Percentiles rank a stretch among this genome's conserved stretches.
These are phyloP conservation scores for Epichloe amarillans DNA, from an alignment of 2,329 filamentous ascomycete species.

Conservation along the genomic window DNA sequence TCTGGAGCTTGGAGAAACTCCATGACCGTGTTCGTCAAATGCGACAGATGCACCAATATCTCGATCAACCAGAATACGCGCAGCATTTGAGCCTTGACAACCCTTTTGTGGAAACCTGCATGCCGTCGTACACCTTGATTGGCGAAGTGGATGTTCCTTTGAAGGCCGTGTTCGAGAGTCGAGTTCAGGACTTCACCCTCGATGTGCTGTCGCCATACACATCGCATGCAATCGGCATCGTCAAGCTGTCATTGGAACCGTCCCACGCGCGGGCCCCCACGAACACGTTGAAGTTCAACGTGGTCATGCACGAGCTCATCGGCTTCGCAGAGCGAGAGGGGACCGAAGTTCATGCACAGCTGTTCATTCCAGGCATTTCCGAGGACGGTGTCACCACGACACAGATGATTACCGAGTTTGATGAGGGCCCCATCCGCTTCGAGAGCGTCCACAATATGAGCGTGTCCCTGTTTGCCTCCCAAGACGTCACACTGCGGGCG, in stretches of 20 bases:
- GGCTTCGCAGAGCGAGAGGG: constrained; percentile 94
- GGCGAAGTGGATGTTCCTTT: constrained; percentile 89
- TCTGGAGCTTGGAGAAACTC: constrained; percentile 92
- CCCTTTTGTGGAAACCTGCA: constrained; percentile 80
- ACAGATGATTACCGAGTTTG: constrained; percentile 85
- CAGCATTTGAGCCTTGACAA: constrained; percentile 88
- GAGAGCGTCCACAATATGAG: constrained; percentile 99
- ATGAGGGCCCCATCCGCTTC: constrained; percentile 83
- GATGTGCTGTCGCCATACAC: constrained; percentile 91
- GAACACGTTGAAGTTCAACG: constrained; percentile 92
- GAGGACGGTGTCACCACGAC: constrained; percentile 90
- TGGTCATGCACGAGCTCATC: constrained; percentile 91
- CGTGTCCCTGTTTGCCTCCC: constrained; percentile 59
- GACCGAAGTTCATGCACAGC: constrained; percentile 86
- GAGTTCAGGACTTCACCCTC: constrained; percentile 85
- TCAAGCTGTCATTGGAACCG: constrained; percentile 82
- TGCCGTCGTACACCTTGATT: constrained; percentile 83
- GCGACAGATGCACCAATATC: constrained; percentile 94
- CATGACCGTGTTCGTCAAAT: constrained; percentile 78
- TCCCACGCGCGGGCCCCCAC: constrained; percentile 80
- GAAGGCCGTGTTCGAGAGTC: constrained; percentile 82
- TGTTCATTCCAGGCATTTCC: constrained; percentile 86
- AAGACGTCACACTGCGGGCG: constrained; percentile 64
- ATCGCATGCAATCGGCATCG: constrained; percentile 75
- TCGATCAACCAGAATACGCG: constrained; percentile 87